Evolutionary conservation across 495 filamentous ascomycete species (phyloP).

Genomic region (Penicillium canescens): DNA sequence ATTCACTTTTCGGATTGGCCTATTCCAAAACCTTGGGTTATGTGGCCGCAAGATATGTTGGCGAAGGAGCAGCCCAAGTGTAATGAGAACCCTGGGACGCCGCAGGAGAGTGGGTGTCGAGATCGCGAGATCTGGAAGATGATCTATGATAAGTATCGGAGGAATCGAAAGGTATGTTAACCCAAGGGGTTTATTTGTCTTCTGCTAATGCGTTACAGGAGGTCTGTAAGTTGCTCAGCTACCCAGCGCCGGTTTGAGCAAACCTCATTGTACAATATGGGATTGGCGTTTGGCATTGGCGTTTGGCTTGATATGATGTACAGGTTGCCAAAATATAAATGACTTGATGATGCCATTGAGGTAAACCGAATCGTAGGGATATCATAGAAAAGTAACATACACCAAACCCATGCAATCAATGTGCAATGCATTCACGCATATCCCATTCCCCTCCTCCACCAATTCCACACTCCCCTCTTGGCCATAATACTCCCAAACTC

Average conservation of each 20-base stretch:
- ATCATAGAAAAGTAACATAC: not conserved
- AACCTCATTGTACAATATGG: conserved; percentile 9
- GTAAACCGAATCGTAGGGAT: not conserved
- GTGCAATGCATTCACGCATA: conserved; percentile 30
- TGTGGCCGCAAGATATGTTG: conserved; percentile 56
- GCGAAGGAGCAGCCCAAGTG: conserved; percentile 61
- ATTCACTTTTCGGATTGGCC: conserved; percentile 85
- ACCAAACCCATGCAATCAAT: not conserved
- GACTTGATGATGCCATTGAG: not conserved
- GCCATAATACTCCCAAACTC: conserved; percentile 48
- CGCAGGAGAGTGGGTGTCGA: conserved; percentile 54
- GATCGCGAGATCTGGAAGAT: conserved; percentile 68
- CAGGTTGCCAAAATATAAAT: not conserved
- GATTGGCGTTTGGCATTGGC: not conserved
- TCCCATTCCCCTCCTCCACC: conserved; percentile 54
- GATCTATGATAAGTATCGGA: conserved; percentile 69
- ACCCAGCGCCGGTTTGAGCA: conserved; percentile 43
- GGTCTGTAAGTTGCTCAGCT: conserved; percentile 50
- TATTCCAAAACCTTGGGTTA: conserved; percentile 76
- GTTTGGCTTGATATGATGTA: conserved; percentile 1
- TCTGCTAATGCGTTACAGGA: conserved; percentile 30
- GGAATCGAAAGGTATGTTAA: conserved; percentile 56
- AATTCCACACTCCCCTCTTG: conserved; percentile 40
- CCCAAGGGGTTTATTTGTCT: not conserved
- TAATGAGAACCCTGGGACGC: conserved; percentile 45